phyloP scores from a whole-genome alignment of 2,329 filamentous ascomycete genomes.

The Aspergillus novofumigatus region DNA sequence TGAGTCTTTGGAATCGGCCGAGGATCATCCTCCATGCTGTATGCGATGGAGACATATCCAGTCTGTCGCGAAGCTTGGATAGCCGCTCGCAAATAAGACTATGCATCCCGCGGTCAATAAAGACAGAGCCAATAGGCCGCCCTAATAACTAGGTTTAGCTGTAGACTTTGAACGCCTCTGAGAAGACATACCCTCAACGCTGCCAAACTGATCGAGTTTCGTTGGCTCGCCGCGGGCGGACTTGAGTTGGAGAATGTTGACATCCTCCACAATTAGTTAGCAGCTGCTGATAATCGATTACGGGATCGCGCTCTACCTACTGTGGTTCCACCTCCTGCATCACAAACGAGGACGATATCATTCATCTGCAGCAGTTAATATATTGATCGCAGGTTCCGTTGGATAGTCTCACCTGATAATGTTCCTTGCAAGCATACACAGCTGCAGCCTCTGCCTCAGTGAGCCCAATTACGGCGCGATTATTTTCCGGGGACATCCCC shows the following conservation, averaged over 20 bases:
- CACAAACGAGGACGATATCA: slow-evolving; percentile 48
- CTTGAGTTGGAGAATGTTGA: slow-evolving; percentile 26
- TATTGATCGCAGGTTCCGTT: background rate
- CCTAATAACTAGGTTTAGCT: slow-evolving; percentile 15
- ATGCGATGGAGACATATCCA: slow-evolving; percentile 15
- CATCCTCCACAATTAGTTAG: slow-evolving; percentile 21
- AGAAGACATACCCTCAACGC: slow-evolving; percentile 17
- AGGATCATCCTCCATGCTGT: slow-evolving; percentile 28
- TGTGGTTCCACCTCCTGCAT: slow-evolving; percentile 49
- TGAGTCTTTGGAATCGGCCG: slow-evolving; percentile 29
- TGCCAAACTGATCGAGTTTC: slow-evolving; percentile 22
- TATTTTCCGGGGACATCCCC: slow-evolving; percentile 13
- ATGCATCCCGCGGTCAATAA: slow-evolving; percentile 31
- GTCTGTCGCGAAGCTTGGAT: slow-evolving; percentile 14
- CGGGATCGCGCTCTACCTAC: slow-evolving; percentile 3
- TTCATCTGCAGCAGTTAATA: slow-evolving; percentile 21
- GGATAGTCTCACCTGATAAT: slow-evolving; percentile 14
- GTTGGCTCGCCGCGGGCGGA: slow-evolving; percentile 21
- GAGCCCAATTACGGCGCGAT: slow-evolving; percentile 43
- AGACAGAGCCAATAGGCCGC: slow-evolving; percentile 34
- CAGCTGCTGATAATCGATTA: background rate
- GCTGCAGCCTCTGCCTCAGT: slow-evolving; percentile 54
- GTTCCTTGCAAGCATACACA: slow-evolving; percentile 42
- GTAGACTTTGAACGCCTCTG: background rate
- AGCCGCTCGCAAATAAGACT: slow-evolving; percentile 21